A percentile compares a stretch with the other conserved stretches of the same genome.
Evolutionary conservation across 1,284 basidiomycete genomes (phyloP).

Genomic region (Fomitopsis schrenkii): DNA sequence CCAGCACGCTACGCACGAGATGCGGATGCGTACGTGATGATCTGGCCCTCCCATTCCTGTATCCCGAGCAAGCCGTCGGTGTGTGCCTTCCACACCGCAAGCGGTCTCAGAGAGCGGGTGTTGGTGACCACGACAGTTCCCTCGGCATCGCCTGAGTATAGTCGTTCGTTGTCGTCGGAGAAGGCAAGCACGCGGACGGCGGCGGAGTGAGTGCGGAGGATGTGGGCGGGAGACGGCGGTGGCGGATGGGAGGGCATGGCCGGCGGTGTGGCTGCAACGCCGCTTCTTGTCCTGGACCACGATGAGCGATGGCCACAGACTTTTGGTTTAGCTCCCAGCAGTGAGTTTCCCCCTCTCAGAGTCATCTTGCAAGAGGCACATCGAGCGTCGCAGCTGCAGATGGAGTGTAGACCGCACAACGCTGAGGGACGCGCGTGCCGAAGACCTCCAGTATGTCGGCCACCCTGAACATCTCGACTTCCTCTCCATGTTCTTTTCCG

Average conservation of each 20-base stretch:
- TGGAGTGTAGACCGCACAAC: conserved; percentile 86
- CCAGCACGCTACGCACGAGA: background rate
- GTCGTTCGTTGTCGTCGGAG: conserved; percentile 65
- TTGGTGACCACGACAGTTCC: conserved; percentile 73
- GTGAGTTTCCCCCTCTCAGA: conserved; percentile 35
- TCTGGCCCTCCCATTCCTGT: conserved; percentile 59
- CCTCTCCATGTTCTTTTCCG: conserved; percentile 82
- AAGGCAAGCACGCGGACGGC: conserved; percentile 55
- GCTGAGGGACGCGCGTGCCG: conserved; percentile 63
- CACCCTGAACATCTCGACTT: conserved; percentile 73
- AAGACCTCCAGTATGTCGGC: conserved; percentile 76
- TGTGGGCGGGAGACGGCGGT: conserved; percentile 59
- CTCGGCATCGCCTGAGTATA: conserved; percentile 79
- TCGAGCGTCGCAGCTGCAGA: conserved; percentile 55
- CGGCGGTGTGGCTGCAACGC: background rate
- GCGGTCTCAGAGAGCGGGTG: conserved; percentile 64
- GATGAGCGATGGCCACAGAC: conserved; percentile 62
- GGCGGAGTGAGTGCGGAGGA: conserved; percentile 69
- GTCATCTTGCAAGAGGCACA: background rate
- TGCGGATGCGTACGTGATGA: conserved; percentile 63
- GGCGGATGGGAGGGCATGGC: conserved; percentile 8
- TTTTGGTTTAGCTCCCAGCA: conserved; percentile 75
- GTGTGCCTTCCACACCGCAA: conserved; percentile 78
- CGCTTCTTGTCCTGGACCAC: background rate
- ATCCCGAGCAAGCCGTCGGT: conserved; percentile 70